These are phyloP conservation scores for Fibroporia radiculosa DNA, from an alignment of 768 basidiomycete species.

Conservation along the genomic window DNA sequence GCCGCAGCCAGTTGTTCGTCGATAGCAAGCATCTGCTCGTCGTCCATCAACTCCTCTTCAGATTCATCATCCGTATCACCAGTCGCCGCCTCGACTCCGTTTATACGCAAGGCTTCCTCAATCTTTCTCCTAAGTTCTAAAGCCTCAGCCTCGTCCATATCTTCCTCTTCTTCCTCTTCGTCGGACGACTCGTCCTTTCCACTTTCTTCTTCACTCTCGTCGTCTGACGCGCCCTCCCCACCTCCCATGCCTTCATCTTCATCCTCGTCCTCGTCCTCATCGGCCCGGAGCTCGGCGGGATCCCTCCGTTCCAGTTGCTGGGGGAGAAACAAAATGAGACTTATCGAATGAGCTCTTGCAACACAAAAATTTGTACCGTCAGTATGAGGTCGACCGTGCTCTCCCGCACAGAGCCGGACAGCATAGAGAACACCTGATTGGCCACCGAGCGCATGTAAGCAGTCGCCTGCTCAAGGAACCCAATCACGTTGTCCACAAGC, in stretches of 20 bases:
- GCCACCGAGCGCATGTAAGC: constrained; percentile 74
- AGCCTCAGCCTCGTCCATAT: constrained; percentile 43
- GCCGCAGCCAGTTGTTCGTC: constrained; percentile 88
- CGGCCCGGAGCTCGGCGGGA: constrained; percentile 43
- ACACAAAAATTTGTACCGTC: constrained; percentile 43
- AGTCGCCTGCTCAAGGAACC: constrained; percentile 77
- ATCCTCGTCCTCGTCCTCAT: constrained; percentile 24
- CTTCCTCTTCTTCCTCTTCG: constrained; percentile 28
- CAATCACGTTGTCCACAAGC: constrained; percentile 84
- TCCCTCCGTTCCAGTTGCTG: constrained; percentile 81
- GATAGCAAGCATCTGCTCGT: constrained; percentile 97
- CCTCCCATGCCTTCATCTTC: constrained; percentile 23
- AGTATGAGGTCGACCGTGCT: constrained; percentile 77
- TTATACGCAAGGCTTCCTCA: constrained; percentile 51
- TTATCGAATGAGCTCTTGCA: constrained; percentile 1
- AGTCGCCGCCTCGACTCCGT: constrained; percentile 48
- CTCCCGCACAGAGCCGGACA: constrained; percentile 57
- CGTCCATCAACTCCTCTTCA: constrained; percentile 78
- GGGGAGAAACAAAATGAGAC: background rate
- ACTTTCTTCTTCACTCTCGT: constrained; percentile 27
- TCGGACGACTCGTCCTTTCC: constrained; percentile 35
- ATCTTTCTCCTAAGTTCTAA: constrained; percentile 63
- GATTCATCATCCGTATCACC: constrained; percentile 49
- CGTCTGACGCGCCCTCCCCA: constrained; percentile 22
- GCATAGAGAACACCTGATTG: constrained; percentile 69